These are phyloP conservation scores for Cajanus cajan DNA, from an alignment of 306 rosid genomes.

Conservation along the genomic window DNA sequence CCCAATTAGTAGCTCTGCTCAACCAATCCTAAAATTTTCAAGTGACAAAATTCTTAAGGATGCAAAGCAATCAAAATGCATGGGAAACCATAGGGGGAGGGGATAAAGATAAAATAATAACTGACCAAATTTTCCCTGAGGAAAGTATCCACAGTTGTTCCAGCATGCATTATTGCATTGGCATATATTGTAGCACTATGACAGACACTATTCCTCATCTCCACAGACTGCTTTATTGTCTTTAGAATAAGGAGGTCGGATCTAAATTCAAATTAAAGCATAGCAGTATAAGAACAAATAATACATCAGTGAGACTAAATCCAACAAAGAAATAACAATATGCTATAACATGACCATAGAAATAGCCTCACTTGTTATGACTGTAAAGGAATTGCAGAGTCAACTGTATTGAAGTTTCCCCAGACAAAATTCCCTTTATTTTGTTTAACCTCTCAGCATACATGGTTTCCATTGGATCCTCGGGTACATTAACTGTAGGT, in stretches of 20 bases:
- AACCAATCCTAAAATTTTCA: constrained; percentile 75
- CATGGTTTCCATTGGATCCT: constrained; percentile 75
- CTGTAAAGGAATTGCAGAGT: constrained; percentile 92
- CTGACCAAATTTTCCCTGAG: constrained; percentile 93
- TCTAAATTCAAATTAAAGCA: constrained; percentile 45
- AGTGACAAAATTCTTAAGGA: not conserved
- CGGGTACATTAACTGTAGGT: constrained; percentile 43
- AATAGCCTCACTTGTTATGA: constrained; percentile 86
- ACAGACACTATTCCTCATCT: constrained; percentile 97
- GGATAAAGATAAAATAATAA: not conserved
- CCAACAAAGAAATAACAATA: constrained; percentile 18
- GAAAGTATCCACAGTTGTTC: constrained; percentile 94
- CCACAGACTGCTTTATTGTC: constrained; percentile 97
- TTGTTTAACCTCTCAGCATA: constrained; percentile 81
- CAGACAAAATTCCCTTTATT: constrained; percentile 89
- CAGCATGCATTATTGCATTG: constrained; percentile 98
- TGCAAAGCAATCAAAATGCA: constrained; percentile 5
- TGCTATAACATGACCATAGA: not conserved
- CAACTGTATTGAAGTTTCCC: constrained; percentile 91
- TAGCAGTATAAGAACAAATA: constrained; percentile 30
- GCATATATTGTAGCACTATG: constrained; percentile 97
- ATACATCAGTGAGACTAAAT: not conserved
- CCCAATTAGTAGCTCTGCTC: constrained; percentile 99
- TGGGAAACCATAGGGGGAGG: not conserved
- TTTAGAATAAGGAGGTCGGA: constrained; percentile 95